These are phyloP conservation scores for Ilyonectria destructans DNA, from an alignment of 2,329 filamentous ascomycete genomes.

Conservation along the genomic window DNA sequence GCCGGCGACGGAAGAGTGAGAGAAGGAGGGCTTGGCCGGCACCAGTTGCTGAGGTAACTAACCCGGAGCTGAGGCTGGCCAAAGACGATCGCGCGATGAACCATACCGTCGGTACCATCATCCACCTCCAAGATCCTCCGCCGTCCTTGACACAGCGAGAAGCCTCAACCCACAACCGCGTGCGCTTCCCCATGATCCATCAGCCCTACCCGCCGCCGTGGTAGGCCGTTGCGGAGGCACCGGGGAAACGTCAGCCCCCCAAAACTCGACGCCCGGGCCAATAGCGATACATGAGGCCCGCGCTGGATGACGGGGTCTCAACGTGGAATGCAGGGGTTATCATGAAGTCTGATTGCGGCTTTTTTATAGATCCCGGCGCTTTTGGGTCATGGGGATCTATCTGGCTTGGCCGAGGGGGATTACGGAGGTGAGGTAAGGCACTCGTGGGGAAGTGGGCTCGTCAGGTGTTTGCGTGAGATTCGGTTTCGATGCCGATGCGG, in stretches of 20 bases:
- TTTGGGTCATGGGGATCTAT: background rate
- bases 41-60: background rate
- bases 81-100: background rate
- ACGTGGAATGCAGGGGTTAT: slow-evolving; percentile 33
- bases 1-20: too few species aligned
- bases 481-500: background rate
- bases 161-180: background rate
- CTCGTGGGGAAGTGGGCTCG: too few species aligned
- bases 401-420: too few species aligned
- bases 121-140: background rate
- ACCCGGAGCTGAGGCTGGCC: too few species aligned
- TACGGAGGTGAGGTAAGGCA: too few species aligned
- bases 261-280: slow-evolving; percentile 9
- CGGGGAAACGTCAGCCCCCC: slow-evolving; percentile 6
- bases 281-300: slow-evolving; percentile 22
- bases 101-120: background rate
- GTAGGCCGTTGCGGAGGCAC: slow-evolving; percentile 1
- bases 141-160: background rate
- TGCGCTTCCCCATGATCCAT: background rate
- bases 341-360: slow-evolving; percentile 30
- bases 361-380: slow-evolving; percentile 8
- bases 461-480: background rate
- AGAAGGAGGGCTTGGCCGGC: background rate
- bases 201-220: slow-evolving; percentile 27
- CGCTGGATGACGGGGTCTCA: slow-evolving; percentile 31